Evolutionary conservation across 2,329 filamentous ascomycete genomes (phyloP), one percentile per base, ranked within the genome.

Genomic region (Hypoxylon sp.): DNA sequence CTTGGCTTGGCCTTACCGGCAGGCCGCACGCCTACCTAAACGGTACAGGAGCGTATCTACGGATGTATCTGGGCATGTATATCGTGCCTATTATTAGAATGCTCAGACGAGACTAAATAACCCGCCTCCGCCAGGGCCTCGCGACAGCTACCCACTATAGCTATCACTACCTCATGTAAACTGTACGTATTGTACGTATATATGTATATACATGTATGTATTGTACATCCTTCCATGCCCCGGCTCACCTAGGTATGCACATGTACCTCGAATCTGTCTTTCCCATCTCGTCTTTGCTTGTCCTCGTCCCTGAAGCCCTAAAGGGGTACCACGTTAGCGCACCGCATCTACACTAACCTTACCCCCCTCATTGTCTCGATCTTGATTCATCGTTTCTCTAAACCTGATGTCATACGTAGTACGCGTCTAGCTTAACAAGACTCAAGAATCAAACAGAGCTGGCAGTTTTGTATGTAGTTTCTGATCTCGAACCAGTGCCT

Each of bases 91-190:
- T 42, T 26, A 42, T 42, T 42, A 42, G 38, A 42, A n/a, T n/a
- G n/a, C n/a, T n/a, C n/a, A n/a, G n/a, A n/a, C n/a, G n/a, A n/a
- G n/a, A n/a, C n/a, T n/a, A n/a, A 26, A 42, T 8, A 18, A 35
- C 31, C 31, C 2, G 10, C 31, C 24, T 15, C 11, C n/a, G 11
- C 29, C 11, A 33, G 29, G 29, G 11, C 29, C 4, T 6, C 26
- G 11, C 13, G 21, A 42, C 38, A 11, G 21, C 38, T 41, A 42
- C 38, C 38, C 38, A 24, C 38, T 42, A 42, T 15, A 41, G 37
- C 38, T n/a, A 40, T 40, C 37, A 40, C 38, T 42, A 42, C 38
- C 17, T 42, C 38, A 24, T n/a, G 17, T 24, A n/a, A 29, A n/a
- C n/a, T n/a, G n/a, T n/a, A n/a, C n/a, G n/a, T n/a, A n/a, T n/a